Evolutionary conservation across 495 filamentous ascomycete genomes (phyloP).

Genomic region (Daldinia concentrica): DNA sequence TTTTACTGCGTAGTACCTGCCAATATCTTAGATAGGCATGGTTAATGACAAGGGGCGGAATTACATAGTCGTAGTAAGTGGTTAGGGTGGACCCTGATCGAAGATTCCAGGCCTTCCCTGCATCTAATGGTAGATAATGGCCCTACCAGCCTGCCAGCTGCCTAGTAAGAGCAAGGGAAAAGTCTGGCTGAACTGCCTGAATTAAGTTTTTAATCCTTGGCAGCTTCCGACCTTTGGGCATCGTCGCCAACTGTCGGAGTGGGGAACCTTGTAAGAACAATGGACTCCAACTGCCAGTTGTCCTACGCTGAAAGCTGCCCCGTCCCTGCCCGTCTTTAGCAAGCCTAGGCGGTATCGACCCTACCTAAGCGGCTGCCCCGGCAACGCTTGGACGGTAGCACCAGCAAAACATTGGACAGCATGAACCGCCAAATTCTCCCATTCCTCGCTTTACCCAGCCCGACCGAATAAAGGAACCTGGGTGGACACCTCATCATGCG

Average conservation of each 20-base stretch:
- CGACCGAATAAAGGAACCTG: slow-evolving; percentile 38
- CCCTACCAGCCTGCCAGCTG: too few species aligned
- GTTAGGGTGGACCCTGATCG: slow-evolving; percentile 11
- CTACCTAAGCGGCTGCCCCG: slow-evolving; percentile 41
- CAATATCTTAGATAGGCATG: not conserved
- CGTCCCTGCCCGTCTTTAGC: not conserved
- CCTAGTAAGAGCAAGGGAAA: not conserved
- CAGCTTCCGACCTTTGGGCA: slow-evolving; percentile 7
- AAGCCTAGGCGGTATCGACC: slow-evolving; percentile 1
- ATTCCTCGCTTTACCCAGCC: slow-evolving; percentile 28
- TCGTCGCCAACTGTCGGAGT: slow-evolving; percentile 21
- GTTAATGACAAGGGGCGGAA: not conserved
- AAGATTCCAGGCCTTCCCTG: slow-evolving; percentile 11
- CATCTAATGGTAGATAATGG: not conserved
- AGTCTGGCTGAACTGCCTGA: slow-evolving; percentile 3
- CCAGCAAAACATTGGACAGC: slow-evolving; percentile 38
- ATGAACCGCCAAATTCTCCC: slow-evolving; percentile 17
- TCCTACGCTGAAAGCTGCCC: slow-evolving; percentile 23
- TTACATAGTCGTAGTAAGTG: not conserved
- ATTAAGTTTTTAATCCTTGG: slow-evolving; percentile 11
- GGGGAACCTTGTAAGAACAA: slow-evolving; percentile 10
- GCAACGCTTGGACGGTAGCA: slow-evolving; percentile 35
- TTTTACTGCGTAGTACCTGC: not conserved
- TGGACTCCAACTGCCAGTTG: slow-evolving; percentile 27
- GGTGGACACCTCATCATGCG: slow-evolving; percentile 47